Base-by-base conservation (phyloP, 1,139 yeast genomes). In the Trichomonascaceae sp. region DNA sequence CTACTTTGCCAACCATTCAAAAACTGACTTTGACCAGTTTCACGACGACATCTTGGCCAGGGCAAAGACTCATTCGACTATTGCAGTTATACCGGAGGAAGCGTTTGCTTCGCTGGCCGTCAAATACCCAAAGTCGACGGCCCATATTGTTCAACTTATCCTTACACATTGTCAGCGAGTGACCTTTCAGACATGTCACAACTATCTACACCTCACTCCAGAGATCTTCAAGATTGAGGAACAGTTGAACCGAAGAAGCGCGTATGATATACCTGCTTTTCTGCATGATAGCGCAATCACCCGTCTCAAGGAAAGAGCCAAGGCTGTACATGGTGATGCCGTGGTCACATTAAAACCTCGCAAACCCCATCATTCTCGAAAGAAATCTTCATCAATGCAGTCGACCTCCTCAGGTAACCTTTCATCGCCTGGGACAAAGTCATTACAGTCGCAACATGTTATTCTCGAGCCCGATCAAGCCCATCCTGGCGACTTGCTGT, bases 81-180 rank as follows among this genome's bases (percentile, higher is more conserved):
- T 89, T 37, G 95, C 97, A 0, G 79, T 89, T 27, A 85, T 89
- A 13, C 98, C 98, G 0, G 73, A 76, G 2, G 74, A 73, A 38
- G 84, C 97, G 0, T 89, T 89, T 47, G 69, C 72, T 36, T 64
- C 80, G 37, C 69, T 89, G 30, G 79, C 82, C 11, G 52, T 63
- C 26, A 81, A 76, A 46, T 82, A 76, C 50, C 97, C 98, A 5
- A 74, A 80, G 43, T 82, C 95, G 0, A 78, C 95, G 0, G 81
- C 96, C 0, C 95, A 87, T 54, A 87, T 89, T 30, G 92, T 89
- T 5, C 94, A 93, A 43, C 85, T 89, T 72, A 84, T 89, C 13
- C 62, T 87, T 41, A 78, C 93, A 1, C 69, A 94, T 42, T 65
- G 89, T 37, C 84, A 84, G 52, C 71, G 93, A 46, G 96, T 89